These are phyloP conservation scores for Penicillium atrosanguineum DNA, from an alignment of 495 filamentous ascomycete genomes.

Conservation along the genomic window DNA sequence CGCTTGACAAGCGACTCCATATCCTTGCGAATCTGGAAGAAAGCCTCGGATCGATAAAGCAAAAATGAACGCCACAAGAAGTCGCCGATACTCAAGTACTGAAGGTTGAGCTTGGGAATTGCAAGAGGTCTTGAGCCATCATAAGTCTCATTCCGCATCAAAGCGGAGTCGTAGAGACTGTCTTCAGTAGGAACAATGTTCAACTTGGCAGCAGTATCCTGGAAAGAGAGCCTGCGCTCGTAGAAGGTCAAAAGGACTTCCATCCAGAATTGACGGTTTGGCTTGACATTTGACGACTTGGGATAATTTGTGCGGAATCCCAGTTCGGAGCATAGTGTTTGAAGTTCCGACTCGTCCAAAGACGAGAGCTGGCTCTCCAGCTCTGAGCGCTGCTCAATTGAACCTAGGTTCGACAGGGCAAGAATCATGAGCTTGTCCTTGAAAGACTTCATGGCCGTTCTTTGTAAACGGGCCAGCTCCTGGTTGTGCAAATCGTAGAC, in stretches of 20 bases:
- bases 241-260: constrained; percentile 76
- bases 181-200: constrained; percentile 80
- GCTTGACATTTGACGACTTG: constrained; percentile 56
- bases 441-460: constrained; percentile 77
- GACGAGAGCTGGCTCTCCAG: constrained; percentile 72
- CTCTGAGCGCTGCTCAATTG: constrained; percentile 75
- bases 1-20: constrained; percentile 79
- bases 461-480: constrained; percentile 74
- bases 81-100: constrained; percentile 92
- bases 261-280: constrained; percentile 65
- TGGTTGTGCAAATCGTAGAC: constrained; percentile 78
- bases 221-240: constrained; percentile 78
- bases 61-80: constrained; percentile 93
- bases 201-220: constrained; percentile 69
- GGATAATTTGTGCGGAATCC: constrained; percentile 80
- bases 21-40: constrained; percentile 90
- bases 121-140: constrained; percentile 86
- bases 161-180: constrained; percentile 76
- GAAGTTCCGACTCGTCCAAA: constrained; percentile 71
- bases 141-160: constrained; percentile 83
- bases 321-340: constrained; percentile 65
- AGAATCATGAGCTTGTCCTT: constrained; percentile 88
- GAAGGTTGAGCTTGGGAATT: constrained; percentile 91
- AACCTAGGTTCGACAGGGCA: constrained; percentile 87
- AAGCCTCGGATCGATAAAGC: constrained; percentile 85